A percentile compares a stretch with the other conserved stretches of the same genome.
Evolutionary conservation across 1,284 basidiomycete genomes (phyloP).

Genomic region (Cutaneotrichosporon sp.): DNA sequence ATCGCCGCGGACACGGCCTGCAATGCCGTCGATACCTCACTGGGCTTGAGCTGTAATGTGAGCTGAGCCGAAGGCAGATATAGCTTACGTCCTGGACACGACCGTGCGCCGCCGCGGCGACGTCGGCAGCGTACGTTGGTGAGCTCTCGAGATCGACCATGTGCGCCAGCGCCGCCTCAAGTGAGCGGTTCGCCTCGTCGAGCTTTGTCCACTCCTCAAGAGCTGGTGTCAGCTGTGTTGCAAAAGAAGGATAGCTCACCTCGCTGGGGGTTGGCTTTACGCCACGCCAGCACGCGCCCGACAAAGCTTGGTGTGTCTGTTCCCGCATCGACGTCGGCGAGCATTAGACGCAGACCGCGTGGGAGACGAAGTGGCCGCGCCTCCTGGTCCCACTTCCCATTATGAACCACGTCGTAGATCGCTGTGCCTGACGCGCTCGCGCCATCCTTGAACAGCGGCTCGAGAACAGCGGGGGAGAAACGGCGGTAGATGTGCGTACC

Average conservation of each 20-base stretch:
- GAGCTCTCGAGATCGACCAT: conserved; percentile 36
- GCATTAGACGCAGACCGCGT: conserved; percentile 68
- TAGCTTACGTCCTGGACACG: conserved; percentile 29
- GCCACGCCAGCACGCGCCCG: conserved; percentile 81
- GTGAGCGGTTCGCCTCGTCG: conserved; percentile 47
- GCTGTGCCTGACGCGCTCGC: not conserved
- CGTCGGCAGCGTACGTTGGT: conserved; percentile 31
- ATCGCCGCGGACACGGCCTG: conserved; percentile 13
- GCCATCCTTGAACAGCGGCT: conserved; percentile 59
- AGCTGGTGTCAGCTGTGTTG: conserved; percentile 49
- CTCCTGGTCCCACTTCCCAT: conserved; percentile 36
- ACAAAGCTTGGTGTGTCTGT: conserved; percentile 90
- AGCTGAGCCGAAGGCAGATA: not conserved
- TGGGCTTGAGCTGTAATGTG: not conserved
- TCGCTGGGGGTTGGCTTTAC: conserved; percentile 57
- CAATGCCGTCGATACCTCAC: not conserved
- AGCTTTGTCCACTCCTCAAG: conserved; percentile 65
- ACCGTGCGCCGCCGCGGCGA: conserved; percentile 12
- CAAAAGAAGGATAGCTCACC: conserved; percentile 50
- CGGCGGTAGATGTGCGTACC: conserved; percentile 91
- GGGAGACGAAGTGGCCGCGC: conserved; percentile 71
- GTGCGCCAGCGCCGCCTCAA: conserved; percentile 32
- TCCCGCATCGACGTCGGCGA: conserved; percentile 89
- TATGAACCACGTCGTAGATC: not conserved
- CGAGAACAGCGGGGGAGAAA: conserved; percentile 69